Evolutionary conservation across 2,329 filamentous ascomycete species (phyloP), one percentile per base, ranked within the genome.

Genomic region (Didymella keratinophila): DNA sequence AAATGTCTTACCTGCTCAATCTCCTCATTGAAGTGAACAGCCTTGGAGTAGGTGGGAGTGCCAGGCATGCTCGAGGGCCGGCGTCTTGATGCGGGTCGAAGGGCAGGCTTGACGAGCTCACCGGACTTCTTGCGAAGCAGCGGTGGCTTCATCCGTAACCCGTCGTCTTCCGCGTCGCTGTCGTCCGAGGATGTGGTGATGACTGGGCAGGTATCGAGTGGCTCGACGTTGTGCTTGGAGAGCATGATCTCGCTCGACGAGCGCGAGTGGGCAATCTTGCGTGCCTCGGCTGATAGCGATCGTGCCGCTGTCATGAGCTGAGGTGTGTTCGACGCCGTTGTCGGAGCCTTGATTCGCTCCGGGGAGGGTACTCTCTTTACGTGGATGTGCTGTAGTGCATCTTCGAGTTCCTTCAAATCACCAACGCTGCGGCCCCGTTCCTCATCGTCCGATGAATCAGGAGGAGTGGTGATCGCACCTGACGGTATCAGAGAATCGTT

Each of bases 41-140:
- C 93, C 78, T 99, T 99, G 67, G 90, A 90, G 74, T 94, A 98
- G 9, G 94, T 95, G 0, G 95, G 95, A 0, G 95, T 99, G 53
- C 95, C 95, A 9, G 95, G 95, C 92, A 98, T 96, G 80, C 94
- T 98, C 3, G 92, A 96, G 0, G 94, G 94, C 57, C 95, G 87
- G 64, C 92, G 85, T 64, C 86, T 86, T n/a, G 90, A 91, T 12
- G 91, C 83, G 37, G 89, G 87, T 49, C 95, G 88, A 50, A 99
- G 85, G 20, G 95, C 95, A 12, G 95, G 95, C 69, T 95, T 89
- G 57, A 99, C 95, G 34, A 99, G 84, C 79, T 99, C 95, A 32
- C 95, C 95, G 37, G 95, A 98, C 84, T 99, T 99, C 82, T 99
- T 99, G 70, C 95, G 89, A 11, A 99, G 88, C 87, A 98, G 96